These are phyloP conservation scores for Suhomyces bribrorum DNA, from an alignment of 1,139 yeast genomes.

Conservation along the genomic window DNA sequence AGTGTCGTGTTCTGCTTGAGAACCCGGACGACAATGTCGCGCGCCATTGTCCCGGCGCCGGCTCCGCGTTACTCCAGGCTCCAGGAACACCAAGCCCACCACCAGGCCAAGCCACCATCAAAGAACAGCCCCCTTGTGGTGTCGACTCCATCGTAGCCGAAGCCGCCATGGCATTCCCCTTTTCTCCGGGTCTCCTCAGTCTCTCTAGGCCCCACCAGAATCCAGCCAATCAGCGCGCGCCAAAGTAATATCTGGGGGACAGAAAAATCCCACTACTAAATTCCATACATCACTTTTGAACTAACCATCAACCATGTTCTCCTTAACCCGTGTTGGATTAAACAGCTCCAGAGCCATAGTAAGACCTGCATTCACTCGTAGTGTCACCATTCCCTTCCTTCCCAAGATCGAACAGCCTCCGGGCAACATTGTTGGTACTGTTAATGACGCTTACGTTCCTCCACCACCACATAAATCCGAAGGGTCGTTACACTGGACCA, in stretches of 20 bases:
- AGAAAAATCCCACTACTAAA: constrained; percentile 10
- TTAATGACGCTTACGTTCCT: constrained; percentile 68
- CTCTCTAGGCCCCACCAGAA: background rate
- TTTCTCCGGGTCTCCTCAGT: background rate
- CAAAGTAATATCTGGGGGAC: constrained; percentile 15
- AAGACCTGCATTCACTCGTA: constrained; percentile 21
- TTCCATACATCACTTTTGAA: background rate
- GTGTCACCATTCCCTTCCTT: constrained; percentile 16
- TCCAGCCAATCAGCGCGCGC: constrained; percentile 12
- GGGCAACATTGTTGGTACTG: constrained; percentile 71
- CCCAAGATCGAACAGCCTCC: constrained; percentile 71
- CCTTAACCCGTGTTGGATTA: constrained; percentile 30
- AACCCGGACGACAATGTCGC: background rate
- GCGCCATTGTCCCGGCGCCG: background rate
- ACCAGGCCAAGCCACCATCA: too few species aligned
- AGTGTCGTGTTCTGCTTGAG: background rate
- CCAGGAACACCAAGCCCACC: background rate
- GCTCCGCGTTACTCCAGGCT: background rate
- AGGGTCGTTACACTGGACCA: constrained; percentile 76
- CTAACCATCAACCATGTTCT: constrained; percentile 24
- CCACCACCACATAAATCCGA: constrained; percentile 57
- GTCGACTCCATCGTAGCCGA: too few species aligned
- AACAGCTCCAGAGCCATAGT: constrained; percentile 17
- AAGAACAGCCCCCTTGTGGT: too few species aligned
- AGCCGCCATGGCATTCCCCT: background rate